Evolutionary conservation across 1,139 yeast genomes (phyloP).

Genomic region (Yamadazyma triangularis): DNA sequence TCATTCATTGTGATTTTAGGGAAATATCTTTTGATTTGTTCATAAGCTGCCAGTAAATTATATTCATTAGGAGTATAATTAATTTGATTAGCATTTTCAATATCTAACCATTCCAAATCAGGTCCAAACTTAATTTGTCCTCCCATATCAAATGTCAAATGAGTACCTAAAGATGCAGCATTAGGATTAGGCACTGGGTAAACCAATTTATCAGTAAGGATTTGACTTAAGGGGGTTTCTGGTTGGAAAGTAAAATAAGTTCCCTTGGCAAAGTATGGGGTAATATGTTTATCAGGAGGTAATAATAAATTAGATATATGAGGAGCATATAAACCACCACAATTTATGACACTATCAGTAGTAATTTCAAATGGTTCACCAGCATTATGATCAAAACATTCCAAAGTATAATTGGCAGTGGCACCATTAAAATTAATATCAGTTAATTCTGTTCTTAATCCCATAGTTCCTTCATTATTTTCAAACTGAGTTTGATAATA

Average conservation of each 20-base stretch:
- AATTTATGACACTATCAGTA: conserved; percentile 59
- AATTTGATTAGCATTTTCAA: conserved; percentile 25
- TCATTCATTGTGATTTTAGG: conserved; percentile 51
- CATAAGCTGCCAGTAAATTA: conserved; percentile 51
- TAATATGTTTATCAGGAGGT: conserved; percentile 56
- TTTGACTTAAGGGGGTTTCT: conserved; percentile 30
- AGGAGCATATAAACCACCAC: conserved; percentile 79
- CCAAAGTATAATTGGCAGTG: conserved; percentile 20
- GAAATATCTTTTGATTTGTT: conserved; percentile 59
- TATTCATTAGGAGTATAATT: conserved; percentile 45
- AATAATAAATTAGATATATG: conserved; percentile 61
- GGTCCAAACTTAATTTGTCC: conserved; percentile 86
- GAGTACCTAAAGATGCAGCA: conserved; percentile 79
- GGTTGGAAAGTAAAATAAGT: conserved; percentile 63
- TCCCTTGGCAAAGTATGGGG: conserved; percentile 75
- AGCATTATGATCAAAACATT: conserved; percentile 25
- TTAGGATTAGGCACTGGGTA: conserved; percentile 80
- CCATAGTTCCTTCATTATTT: conserved; percentile 59
- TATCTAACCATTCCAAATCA: conserved; percentile 75
- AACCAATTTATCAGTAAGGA: conserved; percentile 39
- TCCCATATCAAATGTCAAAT: conserved; percentile 76
- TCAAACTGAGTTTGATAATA: conserved; percentile 53
- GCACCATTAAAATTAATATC: conserved; percentile 28
- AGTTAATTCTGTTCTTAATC: conserved; percentile 55
- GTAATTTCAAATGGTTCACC: conserved; percentile 42